Conservation (phyloP, 768 basidiomycete genomes). For the Tremella yokohamensis region DNA sequence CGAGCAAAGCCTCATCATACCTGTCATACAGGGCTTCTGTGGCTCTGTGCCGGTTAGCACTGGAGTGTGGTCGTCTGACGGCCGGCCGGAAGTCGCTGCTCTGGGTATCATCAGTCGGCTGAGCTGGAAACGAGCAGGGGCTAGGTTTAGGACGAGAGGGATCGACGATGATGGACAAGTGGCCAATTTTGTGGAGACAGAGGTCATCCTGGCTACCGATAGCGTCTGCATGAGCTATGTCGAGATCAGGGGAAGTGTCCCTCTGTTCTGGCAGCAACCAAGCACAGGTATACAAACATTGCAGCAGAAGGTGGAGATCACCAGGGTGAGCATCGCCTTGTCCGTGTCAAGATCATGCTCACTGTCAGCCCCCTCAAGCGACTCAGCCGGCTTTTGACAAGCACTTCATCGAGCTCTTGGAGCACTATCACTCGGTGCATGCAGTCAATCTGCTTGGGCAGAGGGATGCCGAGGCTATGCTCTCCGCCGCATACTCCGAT, state of each 20-base stretch:
- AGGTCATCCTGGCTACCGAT: constrained; percentile 80
- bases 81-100: constrained; percentile 69
- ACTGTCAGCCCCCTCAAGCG: constrained; percentile 66
- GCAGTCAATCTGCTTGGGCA: constrained; percentile 86
- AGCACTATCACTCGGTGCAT: constrained; percentile 79
- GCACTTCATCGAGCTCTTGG: constrained; percentile 79
- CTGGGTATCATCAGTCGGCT: constrained; percentile 78
- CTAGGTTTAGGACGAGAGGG: constrained; percentile 93
- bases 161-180: constrained; percentile 83
- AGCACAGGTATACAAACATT: constrained; percentile 76
- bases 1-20: constrained; percentile 58
- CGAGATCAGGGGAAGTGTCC: constrained; percentile 92
- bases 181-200: constrained; percentile 98
- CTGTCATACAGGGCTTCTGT: constrained; percentile 91
- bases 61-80: constrained; percentile 56
- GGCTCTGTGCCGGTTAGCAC: constrained; percentile 71
- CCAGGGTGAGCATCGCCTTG: constrained; percentile 29
- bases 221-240: constrained; percentile 86
- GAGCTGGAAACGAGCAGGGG: constrained; percentile 92
- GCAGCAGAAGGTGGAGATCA: constrained; percentile 85
- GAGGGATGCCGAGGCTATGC: constrained; percentile 83
- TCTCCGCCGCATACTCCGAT: constrained; percentile 76
- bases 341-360: background rate
- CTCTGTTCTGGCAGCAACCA: constrained; percentile 98
- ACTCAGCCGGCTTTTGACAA: constrained; percentile 96